These are phyloP conservation scores for Andrographis paniculata DNA, from an alignment of 305 asterid genomes.

Conservation along the genomic window DNA sequence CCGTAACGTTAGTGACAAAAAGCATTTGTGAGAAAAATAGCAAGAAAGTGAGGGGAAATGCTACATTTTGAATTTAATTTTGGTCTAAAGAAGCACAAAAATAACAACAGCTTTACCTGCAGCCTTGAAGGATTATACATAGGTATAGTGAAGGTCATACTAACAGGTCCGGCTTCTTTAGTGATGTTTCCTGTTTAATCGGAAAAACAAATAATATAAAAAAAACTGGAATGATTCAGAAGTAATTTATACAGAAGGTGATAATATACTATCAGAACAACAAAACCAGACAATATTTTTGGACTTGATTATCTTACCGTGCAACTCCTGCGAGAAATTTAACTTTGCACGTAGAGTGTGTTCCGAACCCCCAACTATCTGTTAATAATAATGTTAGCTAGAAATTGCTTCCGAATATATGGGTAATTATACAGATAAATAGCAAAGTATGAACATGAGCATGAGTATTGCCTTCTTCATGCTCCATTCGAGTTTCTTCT, in stretches of 20 bases:
- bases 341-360: constrained; percentile 91
- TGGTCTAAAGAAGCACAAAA: not conserved
- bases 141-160: constrained; percentile 95
- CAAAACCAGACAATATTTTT: constrained; percentile 6
- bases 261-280: constrained; percentile 4
- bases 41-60: constrained; percentile 4
- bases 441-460: constrained; percentile 14
- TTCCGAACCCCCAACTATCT: constrained; percentile 93
- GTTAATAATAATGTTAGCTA: constrained; percentile 24
- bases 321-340: constrained; percentile 84
- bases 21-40: too few species aligned
- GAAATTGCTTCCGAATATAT: constrained; percentile 16
- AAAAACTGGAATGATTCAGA: not conserved
- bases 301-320: constrained; percentile 42
- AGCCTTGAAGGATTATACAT: constrained; percentile 97
- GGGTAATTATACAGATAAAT: not conserved
- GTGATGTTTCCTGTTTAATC: constrained; percentile 77
- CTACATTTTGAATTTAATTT: not conserved
- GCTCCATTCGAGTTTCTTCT: constrained; percentile 78
- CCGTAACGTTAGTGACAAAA: constrained; percentile 7
- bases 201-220: constrained; percentile 9
- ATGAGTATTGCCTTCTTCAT: constrained; percentile 69
- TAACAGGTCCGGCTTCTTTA: constrained; percentile 98
- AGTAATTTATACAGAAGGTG: not conserved
- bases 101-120: constrained; percentile 45